Conservation (phyloP, 352 stramenopile genomes). For the Phytophthora rubi region DNA sequence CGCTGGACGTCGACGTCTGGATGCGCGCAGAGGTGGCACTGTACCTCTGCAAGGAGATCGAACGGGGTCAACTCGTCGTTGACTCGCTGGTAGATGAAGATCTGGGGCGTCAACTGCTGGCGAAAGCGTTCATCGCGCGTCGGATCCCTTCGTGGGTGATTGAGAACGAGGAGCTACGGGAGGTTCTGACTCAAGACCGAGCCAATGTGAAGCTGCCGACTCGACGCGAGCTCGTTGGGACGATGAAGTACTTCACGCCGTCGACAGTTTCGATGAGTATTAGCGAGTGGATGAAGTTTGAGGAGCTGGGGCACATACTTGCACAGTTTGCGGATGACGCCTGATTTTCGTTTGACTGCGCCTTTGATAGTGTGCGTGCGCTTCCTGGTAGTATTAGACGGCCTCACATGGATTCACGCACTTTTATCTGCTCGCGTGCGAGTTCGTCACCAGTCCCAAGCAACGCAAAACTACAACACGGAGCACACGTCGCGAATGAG, state of each 20-base stretch:
- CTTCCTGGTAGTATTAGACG: not conserved
- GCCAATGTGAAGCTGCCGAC: not conserved
- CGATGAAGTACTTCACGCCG: not conserved
- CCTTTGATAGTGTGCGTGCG: not conserved
- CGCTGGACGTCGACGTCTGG: not conserved
- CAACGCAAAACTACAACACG: not conserved
- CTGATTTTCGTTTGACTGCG: not conserved
- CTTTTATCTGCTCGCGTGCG: slow-evolving; percentile 2
- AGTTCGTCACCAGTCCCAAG: not conserved
- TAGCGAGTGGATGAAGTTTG: not conserved
- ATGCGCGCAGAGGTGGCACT: not conserved
- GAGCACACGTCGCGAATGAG: not conserved
- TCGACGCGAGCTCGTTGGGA: not conserved
- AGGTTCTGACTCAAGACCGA: not conserved
- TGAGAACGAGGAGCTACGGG: not conserved
- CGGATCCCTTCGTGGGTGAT: not conserved
- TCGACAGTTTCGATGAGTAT: not conserved
- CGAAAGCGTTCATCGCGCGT: not conserved
- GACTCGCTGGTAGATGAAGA: not conserved
- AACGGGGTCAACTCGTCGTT: not conserved
- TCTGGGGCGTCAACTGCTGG: not conserved
- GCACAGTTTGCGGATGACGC: not conserved
- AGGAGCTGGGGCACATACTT: not conserved
- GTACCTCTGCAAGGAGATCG: not conserved
- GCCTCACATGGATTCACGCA: not conserved